Evolutionary conservation across 1,284 basidiomycete genomes (phyloP), one percentile per base, ranked within the genome.

Genomic region (Amylostereum areolatum): DNA sequence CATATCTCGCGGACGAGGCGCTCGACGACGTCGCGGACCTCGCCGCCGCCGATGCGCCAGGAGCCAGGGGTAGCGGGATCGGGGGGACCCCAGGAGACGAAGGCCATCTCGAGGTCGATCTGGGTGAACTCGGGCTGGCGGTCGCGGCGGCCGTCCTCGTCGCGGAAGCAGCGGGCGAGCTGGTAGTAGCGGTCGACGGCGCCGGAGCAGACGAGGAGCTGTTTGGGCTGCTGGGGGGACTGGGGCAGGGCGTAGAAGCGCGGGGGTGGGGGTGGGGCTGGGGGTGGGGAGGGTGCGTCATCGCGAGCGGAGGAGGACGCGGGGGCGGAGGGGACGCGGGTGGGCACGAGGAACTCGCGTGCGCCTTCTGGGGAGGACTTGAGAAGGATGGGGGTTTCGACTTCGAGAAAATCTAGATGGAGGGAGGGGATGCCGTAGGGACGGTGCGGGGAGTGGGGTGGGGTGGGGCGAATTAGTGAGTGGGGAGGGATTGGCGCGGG

Each of bases 101-200:
- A 97, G 2, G 89, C 92, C 90, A 97, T 95, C 70, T 97, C 95
- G 55, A 97, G 68, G 81, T 97, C 95, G 55, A 97, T 77, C 70
- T 97, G 94, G 24, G 95, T 97, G 67, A 97, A 97, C 67, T 97
- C 95, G 0, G 95, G 93, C 63, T 97, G 95, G 30, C 94, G 80
- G 67, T 97, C 94, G 66, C 89, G 93, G 51, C 94, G 78, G 2
- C 92, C 92, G 62, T 93, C 92, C 66, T 97, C 95, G 66, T 97
- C 94, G 37, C 95, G 81, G 75, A 97, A 97, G 68, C 94, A 97
- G 57, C 83, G 82, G 11, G 95, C 95, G 50, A 97, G 77, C 67
- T 97, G 94, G 68, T 85, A 97, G 68, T 97, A 97, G 55, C 78
- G 82, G 62, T 93, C 89, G 4, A 95, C 78, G 1, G 80, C 85